These are phyloP conservation scores for Barnettozyma sp. DNA, from an alignment of 805 yeast genomes.

Conservation along the genomic window DNA sequence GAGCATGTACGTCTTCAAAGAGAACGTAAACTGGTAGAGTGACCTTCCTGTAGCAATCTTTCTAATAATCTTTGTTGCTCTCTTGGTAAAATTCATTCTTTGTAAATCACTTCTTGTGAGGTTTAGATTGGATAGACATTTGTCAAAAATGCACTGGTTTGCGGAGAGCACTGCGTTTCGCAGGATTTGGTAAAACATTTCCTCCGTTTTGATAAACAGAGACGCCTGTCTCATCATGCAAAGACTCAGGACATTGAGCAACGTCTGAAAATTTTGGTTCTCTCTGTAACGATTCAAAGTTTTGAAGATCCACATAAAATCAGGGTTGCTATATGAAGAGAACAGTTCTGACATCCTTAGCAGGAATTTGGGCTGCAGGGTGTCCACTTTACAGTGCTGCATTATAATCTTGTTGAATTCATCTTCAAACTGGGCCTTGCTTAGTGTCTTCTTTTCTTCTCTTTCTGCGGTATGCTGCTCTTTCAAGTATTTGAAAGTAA, in stretches of 20 bases:
- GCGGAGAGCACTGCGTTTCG: constrained; percentile 3
- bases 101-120: constrained; percentile 1
- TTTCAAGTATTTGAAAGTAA: constrained; percentile 2
- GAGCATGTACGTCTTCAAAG: constrained; percentile 3
- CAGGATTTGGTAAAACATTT: constrained; percentile 6
- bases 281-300: constrained; percentile 2
- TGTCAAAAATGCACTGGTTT: constrained; percentile 7
- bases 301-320: constrained; percentile 4
- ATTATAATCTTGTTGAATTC: constrained; percentile 3
- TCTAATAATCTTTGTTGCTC: constrained; percentile 5
- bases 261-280: constrained; percentile 6
- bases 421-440: constrained; percentile 1
- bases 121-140: constrained; percentile 7
- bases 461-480: not conserved
- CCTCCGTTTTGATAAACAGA: constrained; percentile 5
- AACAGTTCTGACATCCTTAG: constrained; percentile 4
- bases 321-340: not conserved
- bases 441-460: not conserved
- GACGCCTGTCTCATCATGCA: constrained; percentile 6
- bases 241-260: constrained; percentile 8
- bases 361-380: constrained; percentile 7
- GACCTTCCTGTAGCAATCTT: constrained; percentile 2
- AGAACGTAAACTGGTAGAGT: constrained; percentile 2
- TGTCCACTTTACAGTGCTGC: not conserved
- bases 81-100: constrained; percentile 2